phyloP scores from a whole-genome alignment of 345 rosid genomes.

The Hibiscus mutabilis region DNA sequence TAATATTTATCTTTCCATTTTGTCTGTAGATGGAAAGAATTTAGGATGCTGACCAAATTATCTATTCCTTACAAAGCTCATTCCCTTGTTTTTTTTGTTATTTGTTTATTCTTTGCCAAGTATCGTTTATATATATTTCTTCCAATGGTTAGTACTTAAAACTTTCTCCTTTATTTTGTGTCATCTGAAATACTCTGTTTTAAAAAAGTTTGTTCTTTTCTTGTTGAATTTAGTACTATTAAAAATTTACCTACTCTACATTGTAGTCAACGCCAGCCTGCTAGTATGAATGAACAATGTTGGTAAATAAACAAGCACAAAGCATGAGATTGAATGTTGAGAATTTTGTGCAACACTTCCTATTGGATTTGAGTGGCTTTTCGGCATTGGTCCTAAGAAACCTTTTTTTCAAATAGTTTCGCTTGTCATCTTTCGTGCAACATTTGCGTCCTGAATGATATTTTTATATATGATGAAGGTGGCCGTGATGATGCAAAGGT shows the following conservation, averaged over 20 bases:
- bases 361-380: not conserved
- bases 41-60: not conserved
- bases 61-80: not conserved
- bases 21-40: not conserved
- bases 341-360: not conserved
- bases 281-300: not conserved
- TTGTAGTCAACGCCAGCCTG: not conserved
- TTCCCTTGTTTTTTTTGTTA: not conserved
- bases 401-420: not conserved
- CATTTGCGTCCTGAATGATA: not conserved
- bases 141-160: not conserved
- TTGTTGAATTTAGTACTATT: not conserved
- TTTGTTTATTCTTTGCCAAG: not conserved
- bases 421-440: not conserved
- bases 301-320: not conserved
- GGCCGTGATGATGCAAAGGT: constrained; percentile 92
- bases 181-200: not conserved
- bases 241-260: not conserved
- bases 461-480: constrained; percentile 38
- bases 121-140: not conserved
- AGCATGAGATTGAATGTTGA: not conserved
- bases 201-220: not conserved
- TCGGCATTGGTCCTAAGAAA: not conserved
- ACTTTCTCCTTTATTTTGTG: too few species aligned
- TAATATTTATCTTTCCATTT: not conserved